Base-by-base conservation (phyloP, 225 moss, liverwort and hornwort genomes). In the Takakia lepidozioides region DNA sequence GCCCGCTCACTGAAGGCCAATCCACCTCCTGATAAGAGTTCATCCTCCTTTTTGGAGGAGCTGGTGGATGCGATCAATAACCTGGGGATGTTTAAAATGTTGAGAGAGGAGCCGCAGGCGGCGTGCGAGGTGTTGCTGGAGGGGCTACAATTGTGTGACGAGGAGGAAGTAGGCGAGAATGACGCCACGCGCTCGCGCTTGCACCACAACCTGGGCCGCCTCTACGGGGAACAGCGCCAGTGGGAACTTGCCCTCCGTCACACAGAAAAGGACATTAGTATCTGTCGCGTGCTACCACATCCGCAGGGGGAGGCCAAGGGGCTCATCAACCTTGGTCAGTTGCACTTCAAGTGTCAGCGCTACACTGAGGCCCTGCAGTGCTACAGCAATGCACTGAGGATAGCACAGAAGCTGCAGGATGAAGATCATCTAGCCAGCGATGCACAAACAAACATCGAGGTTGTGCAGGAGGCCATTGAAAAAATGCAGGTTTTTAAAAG, bases 301-400 rank as follows among this genome's bases (percentile, higher is more conserved):
- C 72, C 85, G 13, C 98, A 91, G 63, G 98, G 98, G 49, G 98
- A 91, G 63, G 98, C 83, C 44, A 98, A 98, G 68, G 98, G 98
- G 11, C 67, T 85, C 40, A 80, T 87, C 53, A 98, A 98, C 58
- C 68, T 85, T 32, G 98, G 68, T n/a, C 70, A 72, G 22, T 61
- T 91, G 49, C 73, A 83, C 58, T 81, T 85, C 60, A 98, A 72
- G 34, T 62, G 74, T 52, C 81, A 60, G 34, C 87, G 78, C 17
- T 91, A 82, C 43, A 78, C 71, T 17, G 81, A 87, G 60, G 71
- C 85, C 19, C 60, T 69, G 28, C 52, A 57, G 13, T 85, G 98
- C 59, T 85, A 87, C 62, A 78, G 63, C 36, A 69, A 75, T 55
- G 91, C 91, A 16, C 60, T 72, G 23, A 52, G 52, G 19, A 85